phyloP scores from a whole-genome alignment of 2,329 filamentous ascomycete genomes.

The Spiromastix sp. region DNA sequence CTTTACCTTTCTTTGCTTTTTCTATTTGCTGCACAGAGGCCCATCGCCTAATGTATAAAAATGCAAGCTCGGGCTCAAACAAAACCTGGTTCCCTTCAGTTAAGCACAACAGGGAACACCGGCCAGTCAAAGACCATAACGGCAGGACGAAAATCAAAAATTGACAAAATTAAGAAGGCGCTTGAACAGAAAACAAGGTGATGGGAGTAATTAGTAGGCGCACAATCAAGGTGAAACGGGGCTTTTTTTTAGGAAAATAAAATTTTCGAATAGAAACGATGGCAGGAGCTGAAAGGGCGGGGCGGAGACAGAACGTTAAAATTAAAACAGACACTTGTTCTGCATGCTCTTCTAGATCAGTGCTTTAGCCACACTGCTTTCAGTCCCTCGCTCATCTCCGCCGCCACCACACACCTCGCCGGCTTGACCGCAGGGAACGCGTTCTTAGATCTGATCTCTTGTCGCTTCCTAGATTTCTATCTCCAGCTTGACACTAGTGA shows the following conservation, averaged over 20 bases:
- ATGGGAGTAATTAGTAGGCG: background rate
- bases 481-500: constrained; percentile 1
- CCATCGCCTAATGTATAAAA: constrained; percentile 4
- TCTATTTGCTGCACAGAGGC: constrained; percentile 3
- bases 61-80: constrained; percentile 2
- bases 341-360: background rate
- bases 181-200: background rate
- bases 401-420: background rate
- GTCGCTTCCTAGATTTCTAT: background rate
- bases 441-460: background rate
- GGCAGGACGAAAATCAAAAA: background rate
- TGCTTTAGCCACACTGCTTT: background rate
- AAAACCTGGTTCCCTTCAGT: background rate
- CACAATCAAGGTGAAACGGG: background rate
- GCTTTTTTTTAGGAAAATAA: background rate
- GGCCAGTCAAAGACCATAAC: constrained; percentile 1
- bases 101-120: constrained; percentile 2
- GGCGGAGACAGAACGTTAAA: background rate
- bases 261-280: too few relatives aligned
- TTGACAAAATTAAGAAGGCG: too few relatives aligned
- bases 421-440: background rate
- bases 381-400: background rate
- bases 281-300: too few relatives aligned
- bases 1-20: background rate
- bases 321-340: background rate